Conservation (phyloP, 2,329 filamentous ascomycete genomes). For the Sarocladiaceae sp. region DNA sequence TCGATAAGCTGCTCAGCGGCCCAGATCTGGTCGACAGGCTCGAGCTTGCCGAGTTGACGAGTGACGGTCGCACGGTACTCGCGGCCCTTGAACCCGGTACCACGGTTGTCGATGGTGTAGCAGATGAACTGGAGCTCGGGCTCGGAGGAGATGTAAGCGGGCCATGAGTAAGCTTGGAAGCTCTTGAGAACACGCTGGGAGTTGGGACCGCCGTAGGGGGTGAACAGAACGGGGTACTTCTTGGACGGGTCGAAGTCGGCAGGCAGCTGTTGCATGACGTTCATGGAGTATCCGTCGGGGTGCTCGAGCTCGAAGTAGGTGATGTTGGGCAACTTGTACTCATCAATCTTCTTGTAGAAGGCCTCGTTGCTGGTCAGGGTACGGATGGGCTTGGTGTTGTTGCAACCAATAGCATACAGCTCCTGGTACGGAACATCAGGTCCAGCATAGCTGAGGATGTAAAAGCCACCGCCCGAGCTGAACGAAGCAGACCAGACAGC, state of each 20-base stretch:
- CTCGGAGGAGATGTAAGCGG: slow-evolving; percentile 61
- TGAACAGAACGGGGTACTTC: slow-evolving; percentile 64
- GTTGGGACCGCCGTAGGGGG: slow-evolving; percentile 64
- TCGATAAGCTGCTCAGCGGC: slow-evolving; percentile 53
- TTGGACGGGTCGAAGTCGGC: slow-evolving; percentile 58
- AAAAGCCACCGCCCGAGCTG: slow-evolving; percentile 58
- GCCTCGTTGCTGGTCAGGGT: slow-evolving; percentile 57
- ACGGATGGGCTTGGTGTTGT: slow-evolving; percentile 51
- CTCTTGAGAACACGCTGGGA: slow-evolving; percentile 57
- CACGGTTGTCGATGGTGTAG: slow-evolving; percentile 66
- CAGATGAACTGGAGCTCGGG: slow-evolving; percentile 64
- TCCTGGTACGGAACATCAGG: slow-evolving; percentile 68
- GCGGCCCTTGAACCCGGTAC: slow-evolving; percentile 61
- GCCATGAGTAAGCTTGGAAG: slow-evolving; percentile 53
- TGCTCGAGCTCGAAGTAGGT: slow-evolving; percentile 60
- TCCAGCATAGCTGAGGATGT: slow-evolving; percentile 60
- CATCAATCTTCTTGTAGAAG: slow-evolving; percentile 49
- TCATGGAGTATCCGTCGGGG: slow-evolving; percentile 56
- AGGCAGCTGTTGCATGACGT: slow-evolving; percentile 62
- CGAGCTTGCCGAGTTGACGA: slow-evolving; percentile 56
- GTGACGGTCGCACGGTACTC: slow-evolving; percentile 56
- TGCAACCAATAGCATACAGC: slow-evolving; percentile 55
- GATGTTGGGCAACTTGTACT: slow-evolving; percentile 60
- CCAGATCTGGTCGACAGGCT: slow-evolving; percentile 64
- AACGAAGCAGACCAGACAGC: slow-evolving; percentile 64